Conservation (phyloP, 257 asterid genomes). For the Solanum ossicruentum region DNA sequence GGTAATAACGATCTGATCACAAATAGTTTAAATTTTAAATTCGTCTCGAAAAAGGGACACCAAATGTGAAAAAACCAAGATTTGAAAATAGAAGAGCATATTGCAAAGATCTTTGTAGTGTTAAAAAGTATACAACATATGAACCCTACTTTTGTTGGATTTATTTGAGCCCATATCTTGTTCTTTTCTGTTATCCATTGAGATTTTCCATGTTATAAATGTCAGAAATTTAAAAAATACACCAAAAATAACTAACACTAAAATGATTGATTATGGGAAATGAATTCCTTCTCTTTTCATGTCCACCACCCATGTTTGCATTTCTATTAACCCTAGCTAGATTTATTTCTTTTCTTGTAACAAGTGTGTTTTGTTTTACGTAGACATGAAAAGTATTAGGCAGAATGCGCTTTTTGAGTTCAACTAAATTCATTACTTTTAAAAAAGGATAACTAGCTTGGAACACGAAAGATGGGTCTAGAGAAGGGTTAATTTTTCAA, state of each 20-base stretch:
- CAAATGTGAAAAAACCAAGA: not conserved
- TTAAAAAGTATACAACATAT: conserved; percentile 18
- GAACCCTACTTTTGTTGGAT: conserved; percentile 10
- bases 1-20: rapidly evolving
- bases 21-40: not conserved
- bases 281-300: not conserved
- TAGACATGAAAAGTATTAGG: not conserved
- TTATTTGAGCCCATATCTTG: conserved; percentile 32
- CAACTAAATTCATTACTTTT: not conserved
- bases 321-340: not conserved
- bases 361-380: not conserved
- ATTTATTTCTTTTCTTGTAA: not conserved
- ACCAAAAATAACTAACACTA: not conserved
- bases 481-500: not conserved
- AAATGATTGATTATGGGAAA: conserved; percentile 4
- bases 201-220: conserved; percentile 2
- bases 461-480: not conserved
- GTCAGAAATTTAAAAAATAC: not conserved
- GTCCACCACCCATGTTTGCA: not conserved
- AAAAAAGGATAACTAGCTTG: not conserved
- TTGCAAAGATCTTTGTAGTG: conserved; percentile 8
- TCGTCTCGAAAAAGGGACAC: not conserved
- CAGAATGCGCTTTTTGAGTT: not conserved
- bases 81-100: not conserved
- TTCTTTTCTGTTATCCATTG: conserved; percentile 7